phyloP scores from a whole-genome alignment of 2,329 filamentous ascomycete species.

The Xylariaceae sp. region DNA sequence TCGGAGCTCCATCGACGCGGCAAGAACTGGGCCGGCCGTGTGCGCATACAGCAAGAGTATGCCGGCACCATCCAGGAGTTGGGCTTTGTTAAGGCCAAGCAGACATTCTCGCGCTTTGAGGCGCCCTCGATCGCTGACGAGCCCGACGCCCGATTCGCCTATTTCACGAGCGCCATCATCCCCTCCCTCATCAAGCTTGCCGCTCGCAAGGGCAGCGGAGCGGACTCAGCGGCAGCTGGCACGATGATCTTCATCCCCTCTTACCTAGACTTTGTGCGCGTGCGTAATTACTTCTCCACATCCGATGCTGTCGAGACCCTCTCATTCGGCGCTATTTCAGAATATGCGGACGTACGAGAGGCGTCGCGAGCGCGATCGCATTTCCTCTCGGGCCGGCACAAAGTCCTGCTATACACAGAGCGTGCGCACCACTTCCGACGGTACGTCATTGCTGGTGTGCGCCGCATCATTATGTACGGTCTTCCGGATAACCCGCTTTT shows the following conservation, averaged over 20 bases:
- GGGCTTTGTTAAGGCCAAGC: slow-evolving; percentile 60
- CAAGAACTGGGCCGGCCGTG: slow-evolving; percentile 74
- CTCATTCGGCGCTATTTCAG: slow-evolving; percentile 77
- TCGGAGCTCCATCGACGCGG: slow-evolving; percentile 74
- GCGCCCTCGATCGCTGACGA: slow-evolving; percentile 64
- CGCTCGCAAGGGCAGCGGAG: not conserved
- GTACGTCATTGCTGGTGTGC: slow-evolving; percentile 76
- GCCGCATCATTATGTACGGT: slow-evolving; percentile 81
- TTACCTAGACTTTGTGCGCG: slow-evolving; percentile 90
- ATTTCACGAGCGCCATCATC: slow-evolving; percentile 78
- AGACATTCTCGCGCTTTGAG: slow-evolving; percentile 87
- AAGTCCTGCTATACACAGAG: slow-evolving; percentile 84
- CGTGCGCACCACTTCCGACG: slow-evolving; percentile 94
- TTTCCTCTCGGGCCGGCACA: slow-evolving; percentile 77
- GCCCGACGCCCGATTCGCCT: slow-evolving; percentile 83
- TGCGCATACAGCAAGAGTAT: slow-evolving; percentile 67
- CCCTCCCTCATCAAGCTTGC: slow-evolving; percentile 66
- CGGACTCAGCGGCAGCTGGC: slow-evolving; percentile 42
- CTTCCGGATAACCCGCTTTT: slow-evolving; percentile 83
- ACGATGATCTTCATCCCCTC: slow-evolving; percentile 86
- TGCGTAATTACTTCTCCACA: slow-evolving; percentile 87
- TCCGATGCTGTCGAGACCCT: slow-evolving; percentile 50
- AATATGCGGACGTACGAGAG: slow-evolving; percentile 76
- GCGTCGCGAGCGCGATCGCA: slow-evolving; percentile 80
- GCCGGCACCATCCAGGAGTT: slow-evolving; percentile 68